Evolutionary conservation across 192 early-diverging fungal species (phyloP).

Genomic region (Helicostylum pulchrum): DNA sequence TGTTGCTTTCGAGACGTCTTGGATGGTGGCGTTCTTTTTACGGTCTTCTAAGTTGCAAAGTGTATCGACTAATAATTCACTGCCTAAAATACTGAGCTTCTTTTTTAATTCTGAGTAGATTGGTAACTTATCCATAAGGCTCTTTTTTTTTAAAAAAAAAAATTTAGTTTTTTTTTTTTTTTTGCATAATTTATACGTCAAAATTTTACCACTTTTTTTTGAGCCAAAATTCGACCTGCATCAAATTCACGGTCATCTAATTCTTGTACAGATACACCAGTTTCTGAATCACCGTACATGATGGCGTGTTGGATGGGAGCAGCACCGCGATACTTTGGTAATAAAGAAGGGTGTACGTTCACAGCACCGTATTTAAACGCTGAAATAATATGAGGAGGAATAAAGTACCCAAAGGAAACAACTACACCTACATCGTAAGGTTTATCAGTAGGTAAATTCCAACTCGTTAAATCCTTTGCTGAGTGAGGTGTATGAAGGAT

Average conservation of each 20-base stretch:
- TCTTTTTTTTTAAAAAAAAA: no score
- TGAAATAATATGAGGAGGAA: slow-evolving; percentile 69
- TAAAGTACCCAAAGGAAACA: slow-evolving; percentile 92
- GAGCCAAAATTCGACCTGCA: slow-evolving; percentile 77
- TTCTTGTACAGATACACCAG: slow-evolving; percentile 88
- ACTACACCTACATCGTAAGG: slow-evolving; percentile 83
- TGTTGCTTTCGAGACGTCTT: slow-evolving; percentile 62
- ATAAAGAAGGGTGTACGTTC: slow-evolving; percentile 92
- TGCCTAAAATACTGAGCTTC: slow-evolving; percentile 55
- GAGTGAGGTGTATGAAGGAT: slow-evolving; percentile 54
- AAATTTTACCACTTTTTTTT: slow-evolving; percentile 52
- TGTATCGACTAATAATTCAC: slow-evolving; percentile 56
- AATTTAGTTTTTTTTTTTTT: background rate
- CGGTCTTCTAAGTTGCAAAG: slow-evolving; percentile 56
- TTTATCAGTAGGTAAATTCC: slow-evolving; percentile 40
- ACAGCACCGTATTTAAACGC: slow-evolving; percentile 66
- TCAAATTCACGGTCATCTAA: slow-evolving; percentile 77
- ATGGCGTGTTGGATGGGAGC: slow-evolving; percentile 87
- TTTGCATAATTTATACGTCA: no score
- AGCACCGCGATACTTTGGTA: slow-evolving; percentile 92
- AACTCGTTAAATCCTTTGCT: slow-evolving; percentile 39
- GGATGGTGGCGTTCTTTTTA: slow-evolving; percentile 55
- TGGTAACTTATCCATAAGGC: background rate
- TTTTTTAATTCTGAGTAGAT: slow-evolving; percentile 1
- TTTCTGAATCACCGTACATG: slow-evolving; percentile 64